Evolutionary conservation across 805 yeast species (phyloP).

Genomic region (Novakomyces olei): DNA sequence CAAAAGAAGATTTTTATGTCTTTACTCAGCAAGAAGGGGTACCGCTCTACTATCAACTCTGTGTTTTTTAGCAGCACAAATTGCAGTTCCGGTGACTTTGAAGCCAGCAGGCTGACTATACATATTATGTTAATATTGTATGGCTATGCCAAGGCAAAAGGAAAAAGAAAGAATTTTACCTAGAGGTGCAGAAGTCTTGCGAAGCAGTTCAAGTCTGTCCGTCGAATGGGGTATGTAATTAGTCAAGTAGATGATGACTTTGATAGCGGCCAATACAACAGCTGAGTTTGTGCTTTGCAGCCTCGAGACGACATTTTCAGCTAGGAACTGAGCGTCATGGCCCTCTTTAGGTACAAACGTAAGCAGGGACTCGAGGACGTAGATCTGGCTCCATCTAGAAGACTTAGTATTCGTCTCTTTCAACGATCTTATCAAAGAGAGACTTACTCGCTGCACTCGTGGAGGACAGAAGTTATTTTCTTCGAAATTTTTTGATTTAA

Average conservation of each 20-base stretch:
- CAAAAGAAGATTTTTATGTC: conserved; percentile 70
- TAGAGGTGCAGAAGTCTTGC: conserved; percentile 13
- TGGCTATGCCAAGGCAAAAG: conserved; percentile 8
- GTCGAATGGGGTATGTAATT: too few relatives aligned
- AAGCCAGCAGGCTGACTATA: conserved; percentile 3
- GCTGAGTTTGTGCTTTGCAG: conserved; percentile 63
- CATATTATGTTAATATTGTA: too few relatives aligned
- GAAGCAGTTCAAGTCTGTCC: too few relatives aligned
- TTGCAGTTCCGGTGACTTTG: conserved; percentile 39
- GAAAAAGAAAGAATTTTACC: conserved; percentile 5
- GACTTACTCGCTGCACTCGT: conserved; percentile 21
- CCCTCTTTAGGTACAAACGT: conserved; percentile 47
- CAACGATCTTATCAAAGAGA: conserved; percentile 8
- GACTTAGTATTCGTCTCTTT: conserved; percentile 18
- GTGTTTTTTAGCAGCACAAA: conserved; percentile 65
- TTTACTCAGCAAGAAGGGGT: conserved; percentile 32
- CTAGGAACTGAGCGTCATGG: conserved; percentile 41
- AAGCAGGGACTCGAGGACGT: conserved; percentile 42
- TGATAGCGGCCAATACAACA: conserved; percentile 55
- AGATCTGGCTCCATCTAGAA: conserved; percentile 52
- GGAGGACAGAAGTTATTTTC: conserved; percentile 20
- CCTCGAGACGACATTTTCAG: conserved; percentile 44
- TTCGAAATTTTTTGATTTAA: conserved; percentile 30
- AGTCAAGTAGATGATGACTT: conserved; percentile 45
- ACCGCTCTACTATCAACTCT: conserved; percentile 45